Percentiles rank a stretch among this genome's conserved stretches.
These are phyloP conservation scores for Acanthamoeba rhysodes DNA, from an alignment of 208 protist genomes.

Conservation along the genomic window DNA sequence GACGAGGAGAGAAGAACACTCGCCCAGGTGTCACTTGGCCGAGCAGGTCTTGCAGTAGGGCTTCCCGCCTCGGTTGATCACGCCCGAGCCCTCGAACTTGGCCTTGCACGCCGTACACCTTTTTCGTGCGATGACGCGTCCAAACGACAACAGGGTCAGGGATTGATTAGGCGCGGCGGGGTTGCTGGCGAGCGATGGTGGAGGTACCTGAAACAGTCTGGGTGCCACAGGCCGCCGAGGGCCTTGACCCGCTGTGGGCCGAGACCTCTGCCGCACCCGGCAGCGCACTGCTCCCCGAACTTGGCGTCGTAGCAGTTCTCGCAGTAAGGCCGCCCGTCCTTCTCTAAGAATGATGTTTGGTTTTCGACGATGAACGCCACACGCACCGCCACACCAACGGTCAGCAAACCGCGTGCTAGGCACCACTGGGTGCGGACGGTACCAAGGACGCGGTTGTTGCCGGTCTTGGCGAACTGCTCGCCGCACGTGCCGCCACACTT, in stretches of 20 bases:
- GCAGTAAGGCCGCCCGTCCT: slow-evolving; percentile 1
- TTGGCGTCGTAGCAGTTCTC: slow-evolving; percentile 53
- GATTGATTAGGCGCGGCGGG: no score
- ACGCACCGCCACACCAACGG: not conserved
- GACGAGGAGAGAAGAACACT: no score
- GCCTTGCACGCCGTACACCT: slow-evolving; percentile 32
- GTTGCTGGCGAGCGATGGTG: not conserved
- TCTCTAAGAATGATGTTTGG: no score
- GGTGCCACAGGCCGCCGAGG: slow-evolving; percentile 41
- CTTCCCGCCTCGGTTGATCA: slow-evolving; percentile 44
- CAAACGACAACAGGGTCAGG: no score
- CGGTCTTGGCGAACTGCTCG: slow-evolving; percentile 33
- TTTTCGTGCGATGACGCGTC: not conserved
- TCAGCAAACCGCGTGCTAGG: no score
- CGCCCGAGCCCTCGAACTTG: slow-evolving; percentile 24
- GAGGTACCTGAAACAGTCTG: slow-evolving; percentile 2
- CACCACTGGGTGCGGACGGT: not conserved
- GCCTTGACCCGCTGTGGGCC: slow-evolving; percentile 45
- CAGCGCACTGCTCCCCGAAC: slow-evolving; percentile 34
- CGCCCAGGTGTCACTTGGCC: not conserved
- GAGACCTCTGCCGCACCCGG: not conserved
- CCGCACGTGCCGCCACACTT: slow-evolving; percentile 32
- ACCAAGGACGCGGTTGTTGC: slow-evolving; percentile 19
- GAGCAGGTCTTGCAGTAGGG: slow-evolving; percentile 41
- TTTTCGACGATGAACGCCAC: not conserved